A percentile compares a stretch with the other conserved stretches of the same genome.
Conservation (phyloP, 2,329 filamentous ascomycete genomes). For the Blastomyces gilchristii region DNA sequence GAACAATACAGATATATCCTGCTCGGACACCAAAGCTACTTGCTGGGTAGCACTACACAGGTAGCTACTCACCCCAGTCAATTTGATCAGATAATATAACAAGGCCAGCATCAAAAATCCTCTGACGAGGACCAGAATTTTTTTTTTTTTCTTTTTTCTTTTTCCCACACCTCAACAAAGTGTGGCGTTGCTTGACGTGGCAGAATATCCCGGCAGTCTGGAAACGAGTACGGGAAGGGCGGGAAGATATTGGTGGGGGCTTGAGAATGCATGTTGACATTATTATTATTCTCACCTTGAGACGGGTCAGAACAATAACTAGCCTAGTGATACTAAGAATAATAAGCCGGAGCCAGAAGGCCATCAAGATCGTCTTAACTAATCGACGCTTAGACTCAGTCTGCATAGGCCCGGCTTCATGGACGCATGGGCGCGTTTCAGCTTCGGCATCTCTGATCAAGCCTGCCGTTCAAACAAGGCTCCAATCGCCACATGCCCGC, state of each 20-base stretch:
- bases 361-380: neutral
- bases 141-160: too few species aligned
- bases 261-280: neutral
- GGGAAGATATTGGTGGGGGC: neutral
- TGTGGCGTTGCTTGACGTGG: conserved; percentile 2
- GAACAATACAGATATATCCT: neutral
- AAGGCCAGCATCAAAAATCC: too few species aligned
- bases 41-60: neutral
- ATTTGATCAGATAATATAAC: neutral
- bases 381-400: neutral
- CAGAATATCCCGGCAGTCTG: conserved; percentile 3
- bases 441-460: neutral
- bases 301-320: neutral
- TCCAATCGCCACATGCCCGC: neutral
- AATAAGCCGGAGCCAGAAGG: neutral
- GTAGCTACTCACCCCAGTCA: neutral
- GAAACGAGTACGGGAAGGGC: neutral
- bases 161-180: neutral
- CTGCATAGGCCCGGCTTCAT: neutral
- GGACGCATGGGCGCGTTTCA: neutral
- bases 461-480: neutral
- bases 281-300: neutral
- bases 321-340: too few species aligned
- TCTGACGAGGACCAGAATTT: too few species aligned
- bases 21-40: neutral